Base-by-base conservation (phyloP, 306 rosid species). In the Trifolium subterraneum region DNA sequence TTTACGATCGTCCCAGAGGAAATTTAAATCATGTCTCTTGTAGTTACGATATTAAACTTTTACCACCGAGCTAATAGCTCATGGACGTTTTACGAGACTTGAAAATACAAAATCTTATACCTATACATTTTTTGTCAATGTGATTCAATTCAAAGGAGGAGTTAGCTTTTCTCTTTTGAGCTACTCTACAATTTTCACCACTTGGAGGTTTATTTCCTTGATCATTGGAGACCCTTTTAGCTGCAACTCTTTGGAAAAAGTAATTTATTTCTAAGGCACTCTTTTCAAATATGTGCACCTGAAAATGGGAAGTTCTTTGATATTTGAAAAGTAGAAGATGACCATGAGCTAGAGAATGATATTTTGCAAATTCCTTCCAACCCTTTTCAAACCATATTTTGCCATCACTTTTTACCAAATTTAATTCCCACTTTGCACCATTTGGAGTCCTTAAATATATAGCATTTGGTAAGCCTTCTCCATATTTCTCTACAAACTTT, bases 341-440 rank as follows among this genome's bases (percentile, higher is more conserved):
- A 0, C 86, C 83, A 25, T 64, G 7, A 4, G 19, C 23, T 44
- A 84, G 58, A 22, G 79, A 78, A 20, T 71, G 79, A 25, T 50
- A 5, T 18, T 78, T 39, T 19, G 68, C 64, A 61, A 84, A 78
- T 58, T 81, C 81, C 60, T 35, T 62, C 86, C 83, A 84, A 58
- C 86, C 88, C 10, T 71, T 81, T 9, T 74, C 31, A 36, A 84
- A 70, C 76, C 83, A 81, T 1, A 78, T 48, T 8, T 52, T 72
- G 16, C 69, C 81, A 39, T 78, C 66, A 8, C 51, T 4, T 45
- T 70, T 80, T 20, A 18, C 81, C 74, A 84, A 41, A 14, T 22
- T 41, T 11, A 78, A 13, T 75, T 70, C 51, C 86, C 88, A 81
- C 11, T 65, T 18, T 4, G 13, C 72, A 10, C 79, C 79, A 76